phyloP scores from a whole-genome alignment of 768 basidiomycete species.

The Lactarius sp. region DNA sequence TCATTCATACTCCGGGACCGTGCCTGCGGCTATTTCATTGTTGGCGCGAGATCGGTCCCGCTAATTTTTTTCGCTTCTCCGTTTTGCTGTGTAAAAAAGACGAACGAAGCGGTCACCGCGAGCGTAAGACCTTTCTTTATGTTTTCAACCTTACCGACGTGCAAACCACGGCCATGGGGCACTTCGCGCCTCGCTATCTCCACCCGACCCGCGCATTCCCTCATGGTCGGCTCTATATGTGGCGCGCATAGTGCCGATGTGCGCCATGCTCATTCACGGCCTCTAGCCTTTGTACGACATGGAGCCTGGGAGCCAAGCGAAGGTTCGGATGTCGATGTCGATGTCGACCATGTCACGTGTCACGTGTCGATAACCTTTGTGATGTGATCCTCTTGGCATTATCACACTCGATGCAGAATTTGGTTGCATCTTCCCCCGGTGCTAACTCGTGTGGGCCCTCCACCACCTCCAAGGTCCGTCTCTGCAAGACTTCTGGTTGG shows the following conservation, averaged over 20 bases:
- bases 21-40: background rate
- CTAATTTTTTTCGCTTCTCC: background rate
- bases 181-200: background rate
- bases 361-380: constrained; percentile 1
- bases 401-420: background rate
- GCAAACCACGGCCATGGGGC: background rate
- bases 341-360: constrained; percentile 2
- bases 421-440: background rate
- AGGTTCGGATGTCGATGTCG: background rate
- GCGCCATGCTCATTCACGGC: background rate
- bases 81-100: background rate
- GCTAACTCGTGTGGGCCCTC: background rate
- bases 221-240: background rate
- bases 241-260: background rate
- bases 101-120: background rate
- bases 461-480: background rate
- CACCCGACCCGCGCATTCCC: background rate
- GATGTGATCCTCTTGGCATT: background rate
- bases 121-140: background rate
- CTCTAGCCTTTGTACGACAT: background rate
- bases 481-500: background rate
- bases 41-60: background rate
- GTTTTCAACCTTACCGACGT: background rate
- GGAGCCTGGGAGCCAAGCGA: background rate
- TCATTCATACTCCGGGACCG: background rate